Evolutionary conservation across 306 rosid genomes (phyloP), one percentile per base, ranked within the genome.

Genomic region (Quercus rubra): DNA sequence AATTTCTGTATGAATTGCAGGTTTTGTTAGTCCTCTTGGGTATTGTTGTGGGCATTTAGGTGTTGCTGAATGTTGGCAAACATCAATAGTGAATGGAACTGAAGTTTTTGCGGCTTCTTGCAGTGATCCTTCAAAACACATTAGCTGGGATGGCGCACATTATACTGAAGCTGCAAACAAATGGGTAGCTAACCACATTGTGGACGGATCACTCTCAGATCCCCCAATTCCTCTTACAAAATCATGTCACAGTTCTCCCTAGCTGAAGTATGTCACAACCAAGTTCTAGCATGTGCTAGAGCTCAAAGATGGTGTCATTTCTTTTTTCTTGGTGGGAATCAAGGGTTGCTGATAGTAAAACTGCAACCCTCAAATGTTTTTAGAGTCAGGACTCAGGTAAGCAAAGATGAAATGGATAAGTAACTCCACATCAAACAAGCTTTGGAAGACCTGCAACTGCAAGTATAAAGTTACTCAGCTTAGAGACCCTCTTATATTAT

Each of bases 1-100:
- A 5, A 6, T 41, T 70, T 70, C 28, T 33, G 52, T 28, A 27
- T 63, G 5, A 20, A 19, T 25, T 85, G 72, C 55, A 81, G 88
- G 85, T 33, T 85, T 77, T 67, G 27, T 5, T 31, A 41, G 75
- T 73, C 85, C 78, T n/a, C 57, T 73, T 3, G 78, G 17, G 31
- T 58, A 63, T 21, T 84, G 85, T 76, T 84, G 87, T 30, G 79
- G 83, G 51, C 35, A 76, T 12, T 14, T 35, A 9, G 79, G 52
- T 21, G 64, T 12, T 33, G 75, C 57, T 27, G 5, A 3, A 6
- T 77, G 82, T 58, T 80, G 83, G 76, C 28, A 23, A 11, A 78
- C 56, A 25, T 67, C 67, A 3, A 19, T 43, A 52, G 79, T 73
- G 58, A 69, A 86, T 31, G 84, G 84, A 43, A 76, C 59, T 64